Base-by-base conservation (phyloP, 371 early-diverging fungal species). In the Apophysomyces elegans region DNA sequence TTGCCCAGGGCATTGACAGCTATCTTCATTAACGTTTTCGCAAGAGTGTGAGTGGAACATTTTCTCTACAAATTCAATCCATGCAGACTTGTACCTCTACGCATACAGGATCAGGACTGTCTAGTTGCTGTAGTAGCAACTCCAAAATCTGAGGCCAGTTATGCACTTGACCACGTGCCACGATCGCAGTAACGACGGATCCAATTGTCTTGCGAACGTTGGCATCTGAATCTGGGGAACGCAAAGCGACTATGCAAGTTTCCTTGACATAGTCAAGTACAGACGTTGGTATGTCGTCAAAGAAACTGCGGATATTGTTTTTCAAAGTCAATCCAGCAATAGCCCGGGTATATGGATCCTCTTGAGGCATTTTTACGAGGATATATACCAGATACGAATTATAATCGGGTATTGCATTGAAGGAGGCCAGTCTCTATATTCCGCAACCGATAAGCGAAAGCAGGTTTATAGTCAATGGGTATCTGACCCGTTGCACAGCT, bases 241-340 rank as follows among this genome's bases (percentile, higher is more conserved):
- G 85, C 11, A 85, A 75, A 21, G 95, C 84, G 58, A 80, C 67
- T 18, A 65, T 37, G 16, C 88, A 83, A 61, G 81, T 71, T 41
- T 68, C 62, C 77, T 96, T 94, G 67, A 95, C 87, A 69, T 92
- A 90, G 6, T 84, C 86, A 16, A 96, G 64, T 11, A 89, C 88
- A 5, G 68, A 63, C 5, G 87, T 81, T 38, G 86, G 84, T 43
- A 89, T 84, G 38, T 70, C 74, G 47, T 69, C 66, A 60, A 89
- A 87, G 64, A 84, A 79, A 44, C 78, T 68, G 45, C 85, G 76
- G 45, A 96, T 79, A 65, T 89, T 89, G 84, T 94, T 95, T 80
- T 96, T 96, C 56, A 96, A 83, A 36, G 89, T 80, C 39, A 96
- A 80, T 13, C 96, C 98, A 14, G 96, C 97, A 58, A 93, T 88